Evolutionary conservation across 352 stramenopile genomes (phyloP).

Genomic region (Peronosclerospora sorghi): DNA sequence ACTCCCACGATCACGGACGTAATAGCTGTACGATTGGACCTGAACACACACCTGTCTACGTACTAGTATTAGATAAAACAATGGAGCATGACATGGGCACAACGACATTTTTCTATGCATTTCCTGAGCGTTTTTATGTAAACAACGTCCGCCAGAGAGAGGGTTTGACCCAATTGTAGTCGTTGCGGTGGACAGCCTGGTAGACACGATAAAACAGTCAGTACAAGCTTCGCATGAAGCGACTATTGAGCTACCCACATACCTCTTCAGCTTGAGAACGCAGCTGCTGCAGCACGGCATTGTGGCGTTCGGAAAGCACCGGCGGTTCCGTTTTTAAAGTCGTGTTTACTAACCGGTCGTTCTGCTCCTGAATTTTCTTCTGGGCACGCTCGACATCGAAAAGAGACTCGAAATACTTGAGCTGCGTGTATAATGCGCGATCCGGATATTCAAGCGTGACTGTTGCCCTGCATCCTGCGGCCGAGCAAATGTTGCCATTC

Average conservation of each 20-base stretch:
- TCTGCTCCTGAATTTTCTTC: constrained; percentile 68
- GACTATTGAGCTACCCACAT: background rate
- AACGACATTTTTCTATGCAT: constrained; percentile 11
- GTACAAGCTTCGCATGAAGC: background rate
- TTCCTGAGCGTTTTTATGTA: constrained; percentile 24
- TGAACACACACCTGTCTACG: background rate
- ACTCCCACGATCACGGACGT: constrained; percentile 3
- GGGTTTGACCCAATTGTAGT: constrained; percentile 92
- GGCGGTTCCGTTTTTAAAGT: constrained; percentile 28
- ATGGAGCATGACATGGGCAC: background rate
- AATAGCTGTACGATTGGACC: background rate
- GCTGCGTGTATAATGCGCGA: constrained; percentile 89
- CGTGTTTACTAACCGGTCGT: constrained; percentile 23
- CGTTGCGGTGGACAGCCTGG: constrained; percentile 70
- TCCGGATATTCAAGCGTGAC: constrained; percentile 86
- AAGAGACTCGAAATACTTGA: constrained; percentile 95
- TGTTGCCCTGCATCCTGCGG: constrained; percentile 84
- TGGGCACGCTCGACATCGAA: constrained; percentile 90
- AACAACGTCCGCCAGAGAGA: constrained; percentile 85
- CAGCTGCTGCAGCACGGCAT: constrained; percentile 67
- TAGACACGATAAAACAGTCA: background rate
- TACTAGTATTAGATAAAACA: no score
- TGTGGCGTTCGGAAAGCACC: constrained; percentile 49
- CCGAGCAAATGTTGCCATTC: constrained; percentile 89
- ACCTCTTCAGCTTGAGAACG: constrained; percentile 69